A percentile compares a stretch with the other conserved stretches of the same genome.
Evolutionary conservation across 768 basidiomycete genomes (phyloP).

Genomic region (Peribolospora baueri): DNA sequence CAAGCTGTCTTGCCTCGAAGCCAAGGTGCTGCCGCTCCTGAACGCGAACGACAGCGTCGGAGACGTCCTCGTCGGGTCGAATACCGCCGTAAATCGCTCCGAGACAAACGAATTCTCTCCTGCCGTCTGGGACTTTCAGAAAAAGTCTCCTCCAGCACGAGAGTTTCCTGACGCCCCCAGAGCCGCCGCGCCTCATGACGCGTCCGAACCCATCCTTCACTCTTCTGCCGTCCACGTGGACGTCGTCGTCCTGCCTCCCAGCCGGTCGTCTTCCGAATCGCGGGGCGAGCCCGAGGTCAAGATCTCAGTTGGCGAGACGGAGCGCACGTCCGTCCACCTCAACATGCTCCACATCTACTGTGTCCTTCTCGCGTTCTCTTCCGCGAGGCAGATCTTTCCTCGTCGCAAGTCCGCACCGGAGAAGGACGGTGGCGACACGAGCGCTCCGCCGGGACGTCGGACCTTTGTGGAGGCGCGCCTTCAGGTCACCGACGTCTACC

Average conservation of each 20-base stretch:
- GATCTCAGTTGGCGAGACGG: conserved; percentile 1
- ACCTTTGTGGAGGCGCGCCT: conserved; percentile 3
- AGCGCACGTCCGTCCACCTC: not conserved
- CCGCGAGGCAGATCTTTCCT: conserved; percentile 24
- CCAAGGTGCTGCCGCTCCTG: conserved; percentile 10
- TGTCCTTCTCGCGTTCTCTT: conserved; percentile 35
- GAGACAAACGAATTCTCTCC: not conserved
- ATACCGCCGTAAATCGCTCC: not conserved
- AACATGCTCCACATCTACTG: conserved; percentile 34
- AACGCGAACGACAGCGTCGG: conserved; percentile 5
- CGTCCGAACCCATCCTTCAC: too few species aligned
- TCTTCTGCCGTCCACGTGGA: too few species aligned
- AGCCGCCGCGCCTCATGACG: too few species aligned
- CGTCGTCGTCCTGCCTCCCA: too few species aligned
- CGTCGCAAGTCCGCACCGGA: not conserved
- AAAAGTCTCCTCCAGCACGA: too few species aligned
- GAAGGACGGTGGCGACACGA: not conserved
- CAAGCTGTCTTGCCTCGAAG: conserved; percentile 2
- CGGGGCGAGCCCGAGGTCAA: too few species aligned
- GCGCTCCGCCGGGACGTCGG: conserved; percentile 8
- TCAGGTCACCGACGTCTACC: conserved; percentile 7
- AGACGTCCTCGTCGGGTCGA: conserved; percentile 9
- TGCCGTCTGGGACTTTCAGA: too few species aligned
- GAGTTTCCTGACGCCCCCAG: too few species aligned
- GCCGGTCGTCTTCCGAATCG: too few species aligned